These are phyloP conservation scores for Russula sp. DNA, from an alignment of 768 basidiomycete species.

Conservation along the genomic window DNA sequence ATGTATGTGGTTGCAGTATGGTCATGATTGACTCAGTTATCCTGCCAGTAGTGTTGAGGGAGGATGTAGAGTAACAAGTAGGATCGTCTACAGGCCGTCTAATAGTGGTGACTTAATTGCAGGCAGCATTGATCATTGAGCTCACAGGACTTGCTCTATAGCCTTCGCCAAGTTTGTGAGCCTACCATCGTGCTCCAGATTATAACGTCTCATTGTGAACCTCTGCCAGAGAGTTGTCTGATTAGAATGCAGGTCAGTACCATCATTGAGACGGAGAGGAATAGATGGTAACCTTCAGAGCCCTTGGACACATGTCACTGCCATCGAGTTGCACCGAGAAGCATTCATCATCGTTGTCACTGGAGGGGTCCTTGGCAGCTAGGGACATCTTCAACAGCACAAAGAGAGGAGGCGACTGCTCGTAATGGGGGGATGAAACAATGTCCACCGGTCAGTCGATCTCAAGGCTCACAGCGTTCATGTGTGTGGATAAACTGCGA, in stretches of 20 bases:
- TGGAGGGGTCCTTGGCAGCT: too few relatives aligned
- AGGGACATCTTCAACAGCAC: too few relatives aligned
- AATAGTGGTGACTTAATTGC: neutral
- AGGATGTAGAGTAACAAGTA: neutral
- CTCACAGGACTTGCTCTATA: neutral
- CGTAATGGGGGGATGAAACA: too few relatives aligned
- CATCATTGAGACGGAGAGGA: too few relatives aligned
- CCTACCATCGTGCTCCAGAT: neutral
- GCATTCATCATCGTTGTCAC: neutral
- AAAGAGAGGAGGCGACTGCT: too few relatives aligned
- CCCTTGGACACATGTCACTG: neutral
- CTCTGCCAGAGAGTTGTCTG: neutral
- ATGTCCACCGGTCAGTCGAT: too few relatives aligned
- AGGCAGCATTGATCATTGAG: too few relatives aligned
- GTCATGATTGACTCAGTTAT: neutral
- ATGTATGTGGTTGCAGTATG: conserved; percentile 6
- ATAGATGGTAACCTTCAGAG: neutral
- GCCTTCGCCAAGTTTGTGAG: neutral
- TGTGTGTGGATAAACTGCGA: too few relatives aligned
- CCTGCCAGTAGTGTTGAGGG: neutral
- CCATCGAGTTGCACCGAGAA: neutral
- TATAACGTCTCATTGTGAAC: conserved; percentile 1
- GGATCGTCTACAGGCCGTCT: neutral
- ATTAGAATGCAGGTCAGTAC: too few relatives aligned
- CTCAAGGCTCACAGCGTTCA: too few relatives aligned